These are phyloP conservation scores for Myotisia sp. DNA, from an alignment of 2,329 filamentous ascomycete genomes.

Conservation along the genomic window DNA sequence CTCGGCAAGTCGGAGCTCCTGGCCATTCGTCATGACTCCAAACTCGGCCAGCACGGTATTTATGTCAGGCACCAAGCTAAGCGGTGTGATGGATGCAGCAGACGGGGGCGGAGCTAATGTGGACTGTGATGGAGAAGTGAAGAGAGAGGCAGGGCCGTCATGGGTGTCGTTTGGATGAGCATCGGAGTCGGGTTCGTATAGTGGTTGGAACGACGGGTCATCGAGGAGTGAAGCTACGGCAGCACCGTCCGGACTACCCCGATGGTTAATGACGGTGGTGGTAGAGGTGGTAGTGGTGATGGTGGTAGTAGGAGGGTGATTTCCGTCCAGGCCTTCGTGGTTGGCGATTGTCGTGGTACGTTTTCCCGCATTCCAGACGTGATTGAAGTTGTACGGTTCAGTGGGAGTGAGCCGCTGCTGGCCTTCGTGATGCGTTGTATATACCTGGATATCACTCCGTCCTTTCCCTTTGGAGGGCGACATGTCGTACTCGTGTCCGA, in stretches of 20 bases:
- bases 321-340: no score
- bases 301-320: conserved; percentile 5
- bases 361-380: conserved; percentile 14
- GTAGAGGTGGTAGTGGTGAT: conserved; percentile 8
- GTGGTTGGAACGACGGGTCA: conserved; percentile 19
- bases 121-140: no score
- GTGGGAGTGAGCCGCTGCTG: not conserved
- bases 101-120: conserved; percentile 13
- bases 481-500: no score
- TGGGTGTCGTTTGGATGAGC: not conserved
- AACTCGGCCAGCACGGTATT: conserved; percentile 10
- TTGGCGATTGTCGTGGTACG: not conserved
- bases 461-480: conserved; percentile 6
- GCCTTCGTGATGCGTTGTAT: not conserved
- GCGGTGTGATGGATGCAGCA: conserved; percentile 10
- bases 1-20: conserved; percentile 1
- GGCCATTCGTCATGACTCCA: not conserved
- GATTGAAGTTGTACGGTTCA: conserved; percentile 9
- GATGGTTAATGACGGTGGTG: not conserved
- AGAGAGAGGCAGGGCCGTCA: not conserved
- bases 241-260: conserved; percentile 30
- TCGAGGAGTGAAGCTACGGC: conserved; percentile 30
- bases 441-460: conserved; percentile 12
- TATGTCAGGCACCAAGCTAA: conserved; percentile 12
- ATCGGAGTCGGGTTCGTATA: conserved; percentile 11